Percentiles rank a stretch among this genome's conserved stretches.
phyloP scores from a whole-genome alignment of 1,139 yeast species.

The Hanseniaspora gamundiae region DNA sequence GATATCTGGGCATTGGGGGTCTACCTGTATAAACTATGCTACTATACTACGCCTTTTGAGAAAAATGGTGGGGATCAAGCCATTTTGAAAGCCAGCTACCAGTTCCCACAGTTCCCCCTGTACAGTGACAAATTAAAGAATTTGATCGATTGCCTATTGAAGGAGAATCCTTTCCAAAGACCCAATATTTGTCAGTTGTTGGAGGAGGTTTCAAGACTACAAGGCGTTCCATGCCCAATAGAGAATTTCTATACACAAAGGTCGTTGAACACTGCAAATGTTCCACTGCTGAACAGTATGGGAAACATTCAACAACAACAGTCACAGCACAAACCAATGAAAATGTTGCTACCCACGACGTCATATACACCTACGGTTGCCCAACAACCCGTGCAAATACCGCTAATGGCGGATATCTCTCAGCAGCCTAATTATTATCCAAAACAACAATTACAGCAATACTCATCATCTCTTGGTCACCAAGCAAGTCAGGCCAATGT shows the following conservation, averaged over 20 bases:
- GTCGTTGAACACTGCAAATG: constrained; percentile 6
- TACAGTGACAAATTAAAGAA: constrained; percentile 43
- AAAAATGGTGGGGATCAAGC: constrained; percentile 54
- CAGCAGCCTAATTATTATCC: not conserved
- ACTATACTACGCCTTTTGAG: constrained; percentile 75
- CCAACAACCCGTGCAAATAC: not conserved
- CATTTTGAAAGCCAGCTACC: constrained; percentile 52
- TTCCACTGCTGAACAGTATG: not conserved
- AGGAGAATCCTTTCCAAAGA: constrained; percentile 58
- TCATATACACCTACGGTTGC: not conserved
- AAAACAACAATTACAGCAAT: no score
- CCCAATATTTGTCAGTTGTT: constrained; percentile 61
- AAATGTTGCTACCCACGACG: not conserved
- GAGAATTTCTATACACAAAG: constrained; percentile 23
- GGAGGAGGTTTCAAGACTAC: constrained; percentile 54
- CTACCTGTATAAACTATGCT: constrained; percentile 62
- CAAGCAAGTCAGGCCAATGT: no score
- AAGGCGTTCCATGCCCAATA: constrained; percentile 39
- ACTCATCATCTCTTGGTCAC: no score
- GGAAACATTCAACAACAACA: not conserved
- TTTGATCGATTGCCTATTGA: constrained; percentile 47
- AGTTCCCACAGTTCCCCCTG: constrained; percentile 39
- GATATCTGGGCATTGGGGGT: constrained; percentile 84
- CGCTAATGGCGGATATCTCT: not conserved
- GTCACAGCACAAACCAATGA: not conserved